Evolutionary conservation across 345 rosid species (phyloP).

Genomic region (Leavenworthia alabamica): DNA sequence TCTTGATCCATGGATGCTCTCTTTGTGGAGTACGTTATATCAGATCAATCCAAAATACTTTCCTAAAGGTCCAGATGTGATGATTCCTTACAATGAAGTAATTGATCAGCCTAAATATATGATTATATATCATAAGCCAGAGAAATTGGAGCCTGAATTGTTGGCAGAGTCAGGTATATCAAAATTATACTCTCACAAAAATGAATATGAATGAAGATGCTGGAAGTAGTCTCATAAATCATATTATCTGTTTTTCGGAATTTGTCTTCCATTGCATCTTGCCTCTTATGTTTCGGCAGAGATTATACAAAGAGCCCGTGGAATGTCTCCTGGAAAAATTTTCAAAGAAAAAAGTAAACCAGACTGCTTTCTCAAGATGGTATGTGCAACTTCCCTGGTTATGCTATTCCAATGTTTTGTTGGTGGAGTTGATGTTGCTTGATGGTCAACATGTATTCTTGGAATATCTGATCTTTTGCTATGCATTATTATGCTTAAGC

Average conservation of each 20-base stretch:
- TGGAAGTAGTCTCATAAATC: not conserved
- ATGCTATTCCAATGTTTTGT: not conserved
- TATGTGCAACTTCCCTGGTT: constrained; percentile 20
- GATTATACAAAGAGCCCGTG: constrained; percentile 51
- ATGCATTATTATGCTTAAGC: not conserved
- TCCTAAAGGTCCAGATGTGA: constrained; percentile 61
- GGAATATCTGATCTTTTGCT: not conserved
- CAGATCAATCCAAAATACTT: constrained; percentile 53
- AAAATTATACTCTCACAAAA: not conserved
- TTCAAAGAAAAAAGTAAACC: constrained; percentile 49
- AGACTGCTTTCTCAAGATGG: constrained; percentile 86
- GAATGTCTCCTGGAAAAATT: constrained; percentile 64
- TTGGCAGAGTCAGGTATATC: constrained; percentile 43
- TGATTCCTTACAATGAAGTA: constrained; percentile 36
- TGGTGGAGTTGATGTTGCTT: constrained; percentile 1
- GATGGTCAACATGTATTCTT: not conserved
- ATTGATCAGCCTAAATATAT: constrained; percentile 60
- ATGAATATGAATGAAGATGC: not conserved
- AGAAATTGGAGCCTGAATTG: constrained; percentile 18
- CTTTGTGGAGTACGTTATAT: constrained; percentile 63
- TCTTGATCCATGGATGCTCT: constrained; percentile 87
- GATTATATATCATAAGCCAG: constrained; percentile 40
- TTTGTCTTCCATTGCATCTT: too few species aligned
- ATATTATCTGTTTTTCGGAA: not conserved
- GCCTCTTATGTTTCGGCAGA: constrained; percentile 36